A percentile compares a stretch with the other conserved stretches of the same genome.
Conservation (phyloP, 2,329 filamentous ascomycete species). For the Chrysoporthe puriensis region DNA sequence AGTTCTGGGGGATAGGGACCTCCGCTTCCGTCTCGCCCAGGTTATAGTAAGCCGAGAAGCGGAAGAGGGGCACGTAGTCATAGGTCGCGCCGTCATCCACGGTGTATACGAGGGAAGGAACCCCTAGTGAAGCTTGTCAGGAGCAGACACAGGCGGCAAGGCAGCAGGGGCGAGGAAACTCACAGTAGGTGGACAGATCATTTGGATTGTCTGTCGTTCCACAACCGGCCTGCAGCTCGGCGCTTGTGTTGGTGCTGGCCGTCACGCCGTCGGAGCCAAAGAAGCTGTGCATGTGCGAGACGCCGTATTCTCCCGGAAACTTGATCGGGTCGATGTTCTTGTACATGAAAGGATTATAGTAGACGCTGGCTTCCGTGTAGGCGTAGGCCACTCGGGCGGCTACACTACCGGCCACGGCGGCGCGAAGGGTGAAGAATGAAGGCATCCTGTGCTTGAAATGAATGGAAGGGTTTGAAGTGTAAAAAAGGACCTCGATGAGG, state of each 20-base stretch:
- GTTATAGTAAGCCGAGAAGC: constrained; percentile 33
- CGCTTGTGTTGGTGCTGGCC: constrained; percentile 37
- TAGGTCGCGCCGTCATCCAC: constrained; percentile 26
- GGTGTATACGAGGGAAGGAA: constrained; percentile 31
- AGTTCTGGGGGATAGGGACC: constrained; percentile 32
- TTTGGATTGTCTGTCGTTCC: constrained; percentile 37
- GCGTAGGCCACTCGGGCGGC: constrained; percentile 25
- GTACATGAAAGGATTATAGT: constrained; percentile 36
- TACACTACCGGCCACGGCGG: not conserved
- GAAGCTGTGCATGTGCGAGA: constrained; percentile 42
- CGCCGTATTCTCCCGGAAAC: constrained; percentile 37
- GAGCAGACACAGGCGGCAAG: not conserved
- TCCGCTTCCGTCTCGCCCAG: constrained; percentile 31
- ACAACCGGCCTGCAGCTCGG: constrained; percentile 37
- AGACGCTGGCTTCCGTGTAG: constrained; percentile 33
- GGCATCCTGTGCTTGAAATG: constrained; percentile 2
- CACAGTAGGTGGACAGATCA: constrained; percentile 37
- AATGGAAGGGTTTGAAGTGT: not conserved
- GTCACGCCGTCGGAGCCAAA: constrained; percentile 42
- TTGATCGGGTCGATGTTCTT: constrained; percentile 42
- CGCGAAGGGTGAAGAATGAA: not conserved
- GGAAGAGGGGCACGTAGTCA: constrained; percentile 29
- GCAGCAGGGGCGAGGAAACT: not conserved
- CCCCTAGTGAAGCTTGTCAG: constrained; percentile 14
- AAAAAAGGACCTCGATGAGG: not conserved